Evolutionary conservation across 805 yeast genomes (phyloP).

Genomic region (Starmerella bacillaris): DNA sequence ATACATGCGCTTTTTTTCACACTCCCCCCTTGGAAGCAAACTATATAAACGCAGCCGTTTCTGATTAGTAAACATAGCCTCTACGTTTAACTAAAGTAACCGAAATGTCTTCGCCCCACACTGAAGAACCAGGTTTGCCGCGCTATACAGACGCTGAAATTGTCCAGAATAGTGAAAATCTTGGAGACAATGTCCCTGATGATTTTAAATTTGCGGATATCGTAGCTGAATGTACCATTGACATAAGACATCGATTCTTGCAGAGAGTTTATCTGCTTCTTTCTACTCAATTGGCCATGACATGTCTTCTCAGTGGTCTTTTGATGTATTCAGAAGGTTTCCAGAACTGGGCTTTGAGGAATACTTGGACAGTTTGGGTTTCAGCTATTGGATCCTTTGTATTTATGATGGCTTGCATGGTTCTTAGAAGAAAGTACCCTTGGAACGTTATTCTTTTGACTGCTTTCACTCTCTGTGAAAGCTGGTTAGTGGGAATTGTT

Average conservation of each 20-base stretch:
- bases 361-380: conserved; percentile 42
- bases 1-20: too few species aligned
- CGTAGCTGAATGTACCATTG: conserved; percentile 60
- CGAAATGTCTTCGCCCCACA: too few species aligned
- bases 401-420: conserved; percentile 42
- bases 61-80: too few species aligned
- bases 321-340: conserved; percentile 31
- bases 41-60: too few species aligned
- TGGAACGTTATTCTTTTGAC: conserved; percentile 40
- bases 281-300: conserved; percentile 42
- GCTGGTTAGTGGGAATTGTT: conserved; percentile 51
- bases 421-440: conserved; percentile 54
- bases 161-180: too few species aligned
- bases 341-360: conserved; percentile 36
- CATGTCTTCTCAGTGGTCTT: conserved; percentile 39
- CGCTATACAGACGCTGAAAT: too few species aligned
- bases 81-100: too few species aligned
- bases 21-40: too few species aligned
- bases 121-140: too few species aligned
- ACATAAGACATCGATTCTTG: conserved; percentile 56
- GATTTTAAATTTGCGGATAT: conserved; percentile 69
- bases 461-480: conserved; percentile 57
- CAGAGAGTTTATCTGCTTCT: conserved; percentile 65
- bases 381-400: conserved; percentile 44
- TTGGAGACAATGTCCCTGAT: conserved; percentile 23